Conservation (phyloP, 2,329 filamentous ascomycete genomes). For the Ascochyta viciae-villosae region DNA sequence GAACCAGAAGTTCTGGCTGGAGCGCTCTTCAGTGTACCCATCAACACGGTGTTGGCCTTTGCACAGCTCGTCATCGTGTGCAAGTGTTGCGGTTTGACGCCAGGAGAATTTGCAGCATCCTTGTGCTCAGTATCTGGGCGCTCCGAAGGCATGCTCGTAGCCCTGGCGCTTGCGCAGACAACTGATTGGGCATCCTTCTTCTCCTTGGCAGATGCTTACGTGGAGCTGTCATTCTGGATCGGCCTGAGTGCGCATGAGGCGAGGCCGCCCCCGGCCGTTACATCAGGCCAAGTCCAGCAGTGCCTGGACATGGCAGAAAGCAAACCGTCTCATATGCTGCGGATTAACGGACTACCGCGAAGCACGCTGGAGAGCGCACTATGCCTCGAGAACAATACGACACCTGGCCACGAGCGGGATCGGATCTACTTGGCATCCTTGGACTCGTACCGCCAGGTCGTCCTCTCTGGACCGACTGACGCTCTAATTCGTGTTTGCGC, state of each 20-base stretch:
- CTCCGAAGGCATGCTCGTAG: conserved; percentile 50
- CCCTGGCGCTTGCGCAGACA: conserved; percentile 43
- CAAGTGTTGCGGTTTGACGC: conserved; percentile 34
- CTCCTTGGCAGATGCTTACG: conserved; percentile 39
- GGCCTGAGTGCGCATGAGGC: neutral
- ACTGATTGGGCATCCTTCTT: conserved; percentile 43
- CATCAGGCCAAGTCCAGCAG: too few relatives aligned
- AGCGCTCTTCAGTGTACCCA: conserved; percentile 50
- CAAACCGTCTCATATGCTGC: too few relatives aligned
- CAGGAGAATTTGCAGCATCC: conserved; percentile 37
- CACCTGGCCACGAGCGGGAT: too few relatives aligned
- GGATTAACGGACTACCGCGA: too few relatives aligned
- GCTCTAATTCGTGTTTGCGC: too few relatives aligned
- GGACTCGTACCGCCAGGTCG: too few relatives aligned
- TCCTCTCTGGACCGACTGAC: too few relatives aligned
- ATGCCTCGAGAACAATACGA: too few relatives aligned
- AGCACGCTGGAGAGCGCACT: too few relatives aligned
- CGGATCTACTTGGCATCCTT: too few relatives aligned
- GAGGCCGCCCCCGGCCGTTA: neutral
- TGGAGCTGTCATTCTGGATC: conserved; percentile 22
- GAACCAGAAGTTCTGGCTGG: conserved; percentile 44
- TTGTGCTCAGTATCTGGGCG: conserved; percentile 45
- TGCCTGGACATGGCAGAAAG: too few relatives aligned
- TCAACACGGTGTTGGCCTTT: conserved; percentile 49
- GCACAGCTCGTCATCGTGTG: conserved; percentile 31